Base-by-base conservation (phyloP, 345 rosid species). In the Brassica carinata region DNA sequence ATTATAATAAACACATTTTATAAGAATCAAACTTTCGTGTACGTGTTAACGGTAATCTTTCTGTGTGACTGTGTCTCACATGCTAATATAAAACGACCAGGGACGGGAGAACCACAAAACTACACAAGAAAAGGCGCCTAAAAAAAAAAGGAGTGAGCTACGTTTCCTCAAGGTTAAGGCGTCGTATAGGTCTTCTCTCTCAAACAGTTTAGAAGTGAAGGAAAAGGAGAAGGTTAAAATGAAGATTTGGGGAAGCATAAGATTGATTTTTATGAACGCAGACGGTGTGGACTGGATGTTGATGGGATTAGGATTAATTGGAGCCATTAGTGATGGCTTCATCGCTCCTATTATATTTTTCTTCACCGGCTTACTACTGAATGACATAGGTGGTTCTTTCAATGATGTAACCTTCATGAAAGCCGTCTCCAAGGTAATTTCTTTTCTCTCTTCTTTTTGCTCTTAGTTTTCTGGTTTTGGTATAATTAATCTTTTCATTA, bases 291-390 rank as follows among this genome's bases (percentile, higher is more conserved):
- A 93, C 74, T 77, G 34, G 89, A 43, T 84, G 53, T 68, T 91
- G 79, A 91, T 91, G 97, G 76, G 80, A 57, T 72, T 93, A 0
- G 98, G 95, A 8, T 74, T 85, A 74, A 71, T 91, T 69, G 95
- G 97, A 59, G 85, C 95, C 19, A 14, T 89, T 1, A 90, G 91
- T 40, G 93, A 91, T 79, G 98, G 94, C n/a, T 83, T 89, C 67
- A 75, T 80, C n/a, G 85, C 88, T 1, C 96, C 97, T 67, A 34
- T 8, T 36, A 5, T 29, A 27, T 45, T 87, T 81, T 68, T 85
- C 69, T 72, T 90, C 8, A 84, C 85, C 4, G 83, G 92, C 68
- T 78, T 67, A 59, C 65, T 92, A 68, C 83, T 90, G 90, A 92
- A 92, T 86, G 83, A 84, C 83, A 33, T 88, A 10, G 96, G 97